A percentile compares a stretch with the other conserved stretches of the same genome.
phyloP scores from a whole-genome alignment of 2,329 filamentous ascomycete species.

The Colletotrichum viniferum region DNA sequence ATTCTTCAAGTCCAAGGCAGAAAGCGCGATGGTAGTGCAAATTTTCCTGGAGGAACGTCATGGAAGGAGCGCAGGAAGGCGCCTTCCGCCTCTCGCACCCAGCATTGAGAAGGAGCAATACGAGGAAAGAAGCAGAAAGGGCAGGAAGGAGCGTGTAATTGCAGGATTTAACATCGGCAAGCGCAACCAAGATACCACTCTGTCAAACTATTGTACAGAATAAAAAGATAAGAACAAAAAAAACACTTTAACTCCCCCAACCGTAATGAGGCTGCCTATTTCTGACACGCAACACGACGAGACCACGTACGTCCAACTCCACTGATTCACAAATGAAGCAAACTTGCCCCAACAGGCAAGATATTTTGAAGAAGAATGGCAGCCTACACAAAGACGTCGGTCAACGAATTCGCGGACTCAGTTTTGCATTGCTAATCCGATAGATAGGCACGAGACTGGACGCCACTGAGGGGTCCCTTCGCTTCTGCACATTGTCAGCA shows the following conservation, averaged over 20 bases:
- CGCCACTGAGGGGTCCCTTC: neutral
- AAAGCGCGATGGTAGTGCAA: neutral
- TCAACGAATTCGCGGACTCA: neutral
- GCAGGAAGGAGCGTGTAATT: neutral
- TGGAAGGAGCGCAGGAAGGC: neutral
- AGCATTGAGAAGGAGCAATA: neutral
- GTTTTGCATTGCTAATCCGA: neutral
- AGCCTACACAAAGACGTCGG: neutral
- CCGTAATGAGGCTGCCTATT: neutral
- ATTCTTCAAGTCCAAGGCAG: neutral
- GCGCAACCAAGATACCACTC: neutral
- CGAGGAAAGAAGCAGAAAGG: neutral
- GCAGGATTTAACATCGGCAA: neutral
- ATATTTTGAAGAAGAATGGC: neutral
- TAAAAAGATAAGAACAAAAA: neutral
- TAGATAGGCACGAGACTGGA: neutral
- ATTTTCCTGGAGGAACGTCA: neutral
- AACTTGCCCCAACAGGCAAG: neutral
- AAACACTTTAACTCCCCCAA: neutral
- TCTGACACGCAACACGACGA: neutral
- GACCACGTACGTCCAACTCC: neutral
- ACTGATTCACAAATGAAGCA: neutral
- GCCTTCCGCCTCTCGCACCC: neutral
- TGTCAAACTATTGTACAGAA: neutral
- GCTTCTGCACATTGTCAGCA: neutral